Evolutionary conservation across 1,139 yeast genomes (phyloP), one percentile per base, ranked within the genome.

Genomic region (Taiozyma sp.): DNA sequence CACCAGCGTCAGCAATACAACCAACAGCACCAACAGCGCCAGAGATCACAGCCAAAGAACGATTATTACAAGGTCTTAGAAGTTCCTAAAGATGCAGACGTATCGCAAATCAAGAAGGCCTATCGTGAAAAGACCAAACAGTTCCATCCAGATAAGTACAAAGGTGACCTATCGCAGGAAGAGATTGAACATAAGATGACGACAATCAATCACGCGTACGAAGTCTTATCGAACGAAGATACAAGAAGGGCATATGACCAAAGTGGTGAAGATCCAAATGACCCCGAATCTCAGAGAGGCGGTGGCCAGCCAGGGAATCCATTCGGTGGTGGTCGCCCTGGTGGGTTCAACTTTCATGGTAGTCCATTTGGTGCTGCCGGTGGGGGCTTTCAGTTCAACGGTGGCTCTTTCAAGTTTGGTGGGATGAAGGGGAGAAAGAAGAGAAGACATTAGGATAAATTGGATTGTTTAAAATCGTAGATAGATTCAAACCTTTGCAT

Each of bases 171-270:
- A 57, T 69, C 80, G 3, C 76, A 81, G n/a, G 90, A 85, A 29
- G 79, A 86, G 55, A 85, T 86, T 42, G 95, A 89, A 66, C 73
- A 73, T 44, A 88, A 87, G 62, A 93, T 93, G 95, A 90, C 95
- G 51, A 91, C 85, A 48, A 88, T 93, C 56, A 93, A 93, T 67
- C 89, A 86, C 64, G 99, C 99, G 0, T 91, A 93, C 65, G 98
- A 91, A 63, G 83, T 86, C 4, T 72, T 93, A 46, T 79, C 91
- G 10, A 81, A 86, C 58, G 77, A 79, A 3, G 88, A 83, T 47
- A 71, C 79, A 53, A 77, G 84, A 51, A 79, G 73, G 52, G 74
- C 85, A 48, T 88, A 86, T 62, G 95, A 88, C 62, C 59, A 72
- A 39, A 47, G 53, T 40, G 87, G 86, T 30, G 79, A 75, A 48